Percentiles rank a stretch among this genome's conserved stretches.
These are phyloP conservation scores for Phallus indusiatus DNA, from an alignment of 768 basidiomycete species.

Conservation along the genomic window DNA sequence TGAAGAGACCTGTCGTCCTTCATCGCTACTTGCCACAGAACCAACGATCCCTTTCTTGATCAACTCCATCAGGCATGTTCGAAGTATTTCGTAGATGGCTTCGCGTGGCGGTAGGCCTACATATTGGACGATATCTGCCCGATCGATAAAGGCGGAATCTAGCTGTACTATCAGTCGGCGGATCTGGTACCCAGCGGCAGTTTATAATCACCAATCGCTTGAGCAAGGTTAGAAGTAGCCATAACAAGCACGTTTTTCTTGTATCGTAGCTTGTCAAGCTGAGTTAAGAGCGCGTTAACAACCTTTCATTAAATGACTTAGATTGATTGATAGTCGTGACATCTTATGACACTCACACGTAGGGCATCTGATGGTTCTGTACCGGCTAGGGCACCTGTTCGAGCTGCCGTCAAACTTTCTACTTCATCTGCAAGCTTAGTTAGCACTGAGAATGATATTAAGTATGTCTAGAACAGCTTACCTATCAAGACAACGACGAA, in stretches of 20 bases:
- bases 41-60: constrained; percentile 62
- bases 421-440: constrained; percentile 66
- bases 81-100: constrained; percentile 88
- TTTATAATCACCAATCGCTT: constrained; percentile 70
- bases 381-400: constrained; percentile 90
- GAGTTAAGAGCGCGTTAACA: constrained; percentile 93
- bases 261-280: constrained; percentile 90
- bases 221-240: constrained; percentile 91
- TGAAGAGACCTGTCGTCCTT: too few species aligned
- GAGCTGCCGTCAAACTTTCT: constrained; percentile 88
- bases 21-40: constrained; percentile 38
- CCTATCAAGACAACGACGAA: constrained; percentile 96
- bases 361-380: constrained; percentile 94
- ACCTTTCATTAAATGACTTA: constrained; percentile 45
- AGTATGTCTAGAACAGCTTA: constrained; percentile 18
- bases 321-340: not conserved
- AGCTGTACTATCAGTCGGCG: not conserved
- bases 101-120: constrained; percentile 85
- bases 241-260: constrained; percentile 91
- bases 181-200: not conserved
- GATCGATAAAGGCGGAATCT: constrained; percentile 95
- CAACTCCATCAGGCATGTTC: constrained; percentile 74
- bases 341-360: constrained; percentile 41
- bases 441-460: not conserved
- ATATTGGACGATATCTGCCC: constrained; percentile 95